Percentiles rank a stretch among this genome's conserved stretches.
Evolutionary conservation across 371 early-diverging fungal species (phyloP).

Genomic region (Mortierella sp.): DNA sequence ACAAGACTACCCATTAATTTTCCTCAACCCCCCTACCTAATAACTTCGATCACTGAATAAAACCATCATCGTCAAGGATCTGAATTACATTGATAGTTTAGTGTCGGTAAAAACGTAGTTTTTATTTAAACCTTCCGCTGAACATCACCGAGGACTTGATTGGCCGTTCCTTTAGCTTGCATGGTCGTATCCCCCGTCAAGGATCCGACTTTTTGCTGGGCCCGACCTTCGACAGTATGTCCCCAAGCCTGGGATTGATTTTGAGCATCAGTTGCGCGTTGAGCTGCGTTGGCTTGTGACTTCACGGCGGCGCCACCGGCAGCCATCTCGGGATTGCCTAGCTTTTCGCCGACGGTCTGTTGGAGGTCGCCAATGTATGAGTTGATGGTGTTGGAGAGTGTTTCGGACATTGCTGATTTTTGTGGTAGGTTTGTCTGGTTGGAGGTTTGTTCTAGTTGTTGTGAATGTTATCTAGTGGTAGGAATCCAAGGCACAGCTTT

Average conservation of each 20-base stretch:
- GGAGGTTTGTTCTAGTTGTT: too few species aligned
- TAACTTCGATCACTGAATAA: neutral
- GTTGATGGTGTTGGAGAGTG: conserved; percentile 26
- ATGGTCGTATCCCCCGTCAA: conserved; percentile 57
- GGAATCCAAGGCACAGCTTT: too few species aligned
- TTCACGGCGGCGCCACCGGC: conserved; percentile 47
- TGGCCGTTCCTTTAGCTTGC: conserved; percentile 58
- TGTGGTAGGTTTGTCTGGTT: neutral
- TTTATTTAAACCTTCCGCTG: conserved; percentile 20
- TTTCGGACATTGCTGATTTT: conserved; percentile 11
- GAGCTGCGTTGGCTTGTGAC: conserved; percentile 36
- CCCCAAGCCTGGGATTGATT: conserved; percentile 36
- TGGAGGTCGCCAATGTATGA: conserved; percentile 40
- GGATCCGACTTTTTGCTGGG: conserved; percentile 60
- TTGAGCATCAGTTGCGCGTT: conserved; percentile 34
- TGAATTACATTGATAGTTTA: too few species aligned
- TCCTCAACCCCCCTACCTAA: neutral
- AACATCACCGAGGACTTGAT: conserved; percentile 58
- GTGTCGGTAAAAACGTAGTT: neutral
- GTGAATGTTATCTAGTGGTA: too few species aligned
- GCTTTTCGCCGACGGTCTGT: conserved; percentile 37
- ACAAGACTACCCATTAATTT: neutral
- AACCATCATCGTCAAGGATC: neutral
- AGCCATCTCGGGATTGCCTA: conserved; percentile 38
- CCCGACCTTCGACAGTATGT: conserved; percentile 57